Percentiles rank a stretch among this genome's conserved stretches.
phyloP scores from a whole-genome alignment of 2,329 filamentous ascomycete genomes.

The Verticillium nubilum region DNA sequence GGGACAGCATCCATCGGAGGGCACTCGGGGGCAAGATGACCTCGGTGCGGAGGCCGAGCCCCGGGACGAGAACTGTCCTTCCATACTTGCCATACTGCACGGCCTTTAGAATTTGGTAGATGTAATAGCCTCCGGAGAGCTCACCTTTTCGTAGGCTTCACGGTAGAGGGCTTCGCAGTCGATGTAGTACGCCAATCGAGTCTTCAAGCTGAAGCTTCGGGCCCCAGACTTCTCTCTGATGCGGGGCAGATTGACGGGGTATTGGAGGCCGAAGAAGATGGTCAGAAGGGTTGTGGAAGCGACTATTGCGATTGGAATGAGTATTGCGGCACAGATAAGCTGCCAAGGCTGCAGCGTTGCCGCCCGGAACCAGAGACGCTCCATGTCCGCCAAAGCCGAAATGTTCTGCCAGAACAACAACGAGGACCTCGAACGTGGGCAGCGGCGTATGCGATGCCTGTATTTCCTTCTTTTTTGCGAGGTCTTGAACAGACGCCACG shows the following conservation, averaged over 20 bases:
- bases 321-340: background rate
- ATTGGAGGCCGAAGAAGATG: background rate
- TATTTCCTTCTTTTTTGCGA: no score
- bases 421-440: no score
- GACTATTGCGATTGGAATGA: background rate
- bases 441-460: no score
- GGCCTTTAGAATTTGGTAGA: background rate
- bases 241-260: background rate
- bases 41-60: conserved; percentile 31
- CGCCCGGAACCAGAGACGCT: background rate
- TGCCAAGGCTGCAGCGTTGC: background rate
- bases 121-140: background rate
- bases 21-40: conserved; percentile 33
- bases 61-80: conserved; percentile 33
- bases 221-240: background rate
- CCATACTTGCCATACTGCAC: conserved; percentile 34
- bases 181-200: conserved; percentile 20
- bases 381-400: background rate
- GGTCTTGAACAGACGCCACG: no score
- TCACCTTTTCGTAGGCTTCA: conserved; percentile 24
- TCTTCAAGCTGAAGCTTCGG: conserved; percentile 21
- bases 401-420: background rate
- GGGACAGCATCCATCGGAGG: conserved; percentile 32
- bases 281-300: background rate
- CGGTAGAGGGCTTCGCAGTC: conserved; percentile 22